Conservation (phyloP, 805 yeast genomes). For the Ogataea methylovora region DNA sequence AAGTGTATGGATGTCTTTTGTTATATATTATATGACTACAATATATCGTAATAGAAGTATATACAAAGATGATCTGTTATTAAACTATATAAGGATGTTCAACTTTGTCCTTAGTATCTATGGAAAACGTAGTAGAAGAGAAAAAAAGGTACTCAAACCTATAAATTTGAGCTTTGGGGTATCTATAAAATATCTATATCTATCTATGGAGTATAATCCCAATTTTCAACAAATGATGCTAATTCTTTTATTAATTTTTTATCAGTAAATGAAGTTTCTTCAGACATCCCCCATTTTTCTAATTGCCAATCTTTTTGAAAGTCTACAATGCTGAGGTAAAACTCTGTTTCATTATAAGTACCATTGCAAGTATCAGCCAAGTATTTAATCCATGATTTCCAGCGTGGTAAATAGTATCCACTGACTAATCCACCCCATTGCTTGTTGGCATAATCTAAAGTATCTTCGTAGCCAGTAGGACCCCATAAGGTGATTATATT, state of each 20-base stretch:
- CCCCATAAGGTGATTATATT: constrained; percentile 6
- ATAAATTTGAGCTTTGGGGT: too few species aligned
- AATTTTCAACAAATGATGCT: background rate
- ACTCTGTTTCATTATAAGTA: constrained; percentile 1
- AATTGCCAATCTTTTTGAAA: constrained; percentile 2
- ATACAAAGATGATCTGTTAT: too few species aligned
- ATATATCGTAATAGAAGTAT: too few species aligned
- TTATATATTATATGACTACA: too few species aligned
- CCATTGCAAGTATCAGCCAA: background rate
- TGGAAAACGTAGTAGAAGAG: too few species aligned
- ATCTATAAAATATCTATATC: background rate
- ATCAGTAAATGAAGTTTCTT: background rate
- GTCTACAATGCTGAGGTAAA: background rate
- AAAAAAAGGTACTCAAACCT: too few species aligned
- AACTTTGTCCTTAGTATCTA: too few species aligned
- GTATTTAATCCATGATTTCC: constrained; percentile 4
- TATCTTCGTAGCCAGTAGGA: constrained; percentile 2
- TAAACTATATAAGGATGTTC: too few species aligned
- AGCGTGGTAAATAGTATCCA: constrained; percentile 3
- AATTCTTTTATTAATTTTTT: background rate
- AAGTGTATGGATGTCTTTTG: too few species aligned
- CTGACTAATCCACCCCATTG: constrained; percentile 6
- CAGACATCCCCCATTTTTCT: background rate
- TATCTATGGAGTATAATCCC: background rate
- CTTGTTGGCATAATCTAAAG: constrained; percentile 5